phyloP scores from a whole-genome alignment of 2,329 filamentous ascomycete genomes.

The Chrysoporthe cubensis region DNA sequence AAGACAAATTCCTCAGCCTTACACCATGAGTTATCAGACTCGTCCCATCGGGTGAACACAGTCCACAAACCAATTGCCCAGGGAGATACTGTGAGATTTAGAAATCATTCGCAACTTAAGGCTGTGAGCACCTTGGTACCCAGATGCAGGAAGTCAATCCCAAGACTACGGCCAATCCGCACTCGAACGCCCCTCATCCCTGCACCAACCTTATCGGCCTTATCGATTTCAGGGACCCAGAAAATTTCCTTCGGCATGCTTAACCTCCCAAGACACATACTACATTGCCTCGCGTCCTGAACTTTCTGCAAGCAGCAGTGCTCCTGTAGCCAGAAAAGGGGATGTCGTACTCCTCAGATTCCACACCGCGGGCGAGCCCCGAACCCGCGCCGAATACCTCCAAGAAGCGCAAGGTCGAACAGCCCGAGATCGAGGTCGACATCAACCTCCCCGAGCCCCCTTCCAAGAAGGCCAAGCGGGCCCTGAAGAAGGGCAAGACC shows the following conservation, averaged over 20 bases:
- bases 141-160: background rate
- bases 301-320: background rate
- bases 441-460: conserved; percentile 87
- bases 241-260: conserved; percentile 8
- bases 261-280: background rate
- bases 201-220: background rate
- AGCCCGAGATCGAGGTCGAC: conserved; percentile 86
- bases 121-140: background rate
- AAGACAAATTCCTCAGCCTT: background rate
- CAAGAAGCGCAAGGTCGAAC: conserved; percentile 73
- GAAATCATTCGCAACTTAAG: background rate
- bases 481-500: conserved; percentile 81
- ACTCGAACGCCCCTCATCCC: background rate
- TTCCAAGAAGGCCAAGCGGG: conserved; percentile 90
- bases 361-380: conserved; percentile 18
- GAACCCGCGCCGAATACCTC: conserved; percentile 34
- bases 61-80: background rate
- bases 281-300: background rate
- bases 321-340: background rate
- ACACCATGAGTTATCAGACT: background rate
- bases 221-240: conserved; percentile 11
- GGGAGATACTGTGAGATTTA: background rate
- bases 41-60: background rate
- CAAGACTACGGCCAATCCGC: background rate
- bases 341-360: conserved; percentile 9